Evolutionary conservation across 805 yeast genomes (phyloP).

Genomic region (Myxozyma sirexii): DNA sequence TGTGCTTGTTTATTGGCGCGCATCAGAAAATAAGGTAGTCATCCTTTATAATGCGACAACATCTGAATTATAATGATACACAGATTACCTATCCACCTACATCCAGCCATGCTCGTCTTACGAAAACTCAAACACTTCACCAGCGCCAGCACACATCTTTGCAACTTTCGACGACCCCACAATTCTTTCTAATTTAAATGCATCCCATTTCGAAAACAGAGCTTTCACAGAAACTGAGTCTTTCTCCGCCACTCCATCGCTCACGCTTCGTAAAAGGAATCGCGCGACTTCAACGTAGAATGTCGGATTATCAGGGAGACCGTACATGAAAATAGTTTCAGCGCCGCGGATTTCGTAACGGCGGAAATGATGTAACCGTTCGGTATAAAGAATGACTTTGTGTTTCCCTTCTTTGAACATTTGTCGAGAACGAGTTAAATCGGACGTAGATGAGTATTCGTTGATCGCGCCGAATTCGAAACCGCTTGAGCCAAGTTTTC

Average conservation of each 20-base stretch:
- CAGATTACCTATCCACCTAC: too few species aligned
- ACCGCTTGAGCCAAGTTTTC: constrained; percentile 61
- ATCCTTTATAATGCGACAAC: too few species aligned
- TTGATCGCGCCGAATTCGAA: constrained; percentile 45
- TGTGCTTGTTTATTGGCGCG: too few species aligned
- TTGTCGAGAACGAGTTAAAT: constrained; percentile 69
- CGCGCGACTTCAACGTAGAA: constrained; percentile 76
- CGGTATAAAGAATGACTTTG: constrained; percentile 83
- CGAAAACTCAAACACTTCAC: constrained; percentile 75
- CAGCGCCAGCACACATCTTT: constrained; percentile 65
- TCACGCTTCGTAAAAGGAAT: constrained; percentile 60
- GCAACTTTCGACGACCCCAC: constrained; percentile 80
- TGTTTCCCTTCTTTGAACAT: constrained; percentile 63
- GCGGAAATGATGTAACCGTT: constrained; percentile 89
- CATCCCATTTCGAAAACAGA: constrained; percentile 78
- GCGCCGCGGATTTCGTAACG: constrained; percentile 85
- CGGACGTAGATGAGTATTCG: constrained; percentile 79
- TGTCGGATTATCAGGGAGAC: constrained; percentile 78
- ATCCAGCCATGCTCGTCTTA: too few species aligned
- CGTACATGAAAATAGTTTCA: constrained; percentile 77
- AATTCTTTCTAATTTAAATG: constrained; percentile 72
- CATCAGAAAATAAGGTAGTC: too few species aligned
- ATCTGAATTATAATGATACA: too few species aligned
- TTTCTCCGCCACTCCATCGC: constrained; percentile 52
- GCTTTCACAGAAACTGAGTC: constrained; percentile 58